These are phyloP conservation scores for Penicillium egyptiacum DNA, from an alignment of 495 filamentous ascomycete species.

Conservation along the genomic window DNA sequence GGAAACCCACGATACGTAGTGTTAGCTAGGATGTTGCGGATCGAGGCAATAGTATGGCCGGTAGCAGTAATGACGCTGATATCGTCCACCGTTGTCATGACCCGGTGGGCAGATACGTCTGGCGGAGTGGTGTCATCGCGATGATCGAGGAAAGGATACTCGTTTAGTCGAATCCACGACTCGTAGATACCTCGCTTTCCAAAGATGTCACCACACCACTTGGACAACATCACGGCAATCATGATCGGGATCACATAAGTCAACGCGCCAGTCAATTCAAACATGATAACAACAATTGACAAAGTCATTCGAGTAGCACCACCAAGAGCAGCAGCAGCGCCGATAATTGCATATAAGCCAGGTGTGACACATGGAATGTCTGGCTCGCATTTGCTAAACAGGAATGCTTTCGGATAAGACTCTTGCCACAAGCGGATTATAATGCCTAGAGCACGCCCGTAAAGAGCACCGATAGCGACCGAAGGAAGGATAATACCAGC, in stretches of 20 bases:
- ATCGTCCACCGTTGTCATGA: slow-evolving; percentile 93
- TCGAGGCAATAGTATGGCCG: slow-evolving; percentile 78
- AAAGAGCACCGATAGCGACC: slow-evolving; percentile 93
- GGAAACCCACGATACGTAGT: slow-evolving; percentile 91
- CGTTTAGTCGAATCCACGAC: slow-evolving; percentile 93
- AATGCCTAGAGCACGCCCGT: slow-evolving; percentile 88
- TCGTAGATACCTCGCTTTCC: slow-evolving; percentile 95
- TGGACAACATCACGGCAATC: slow-evolving; percentile 98
- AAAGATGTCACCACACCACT: slow-evolving; percentile 98
- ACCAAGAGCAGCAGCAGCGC: slow-evolving; percentile 91
- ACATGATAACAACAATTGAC: slow-evolving; percentile 99
- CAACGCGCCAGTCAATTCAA: slow-evolving; percentile 92
- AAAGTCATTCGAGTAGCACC: slow-evolving; percentile 96
- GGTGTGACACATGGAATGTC: slow-evolving; percentile 91
- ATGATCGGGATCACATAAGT: slow-evolving; percentile 98
- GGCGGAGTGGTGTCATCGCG: slow-evolving; percentile 79
- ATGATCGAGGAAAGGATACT: slow-evolving; percentile 95
- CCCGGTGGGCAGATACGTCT: slow-evolving; percentile 76
- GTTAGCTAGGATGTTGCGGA: slow-evolving; percentile 64
- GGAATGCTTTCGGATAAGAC: slow-evolving; percentile 69
- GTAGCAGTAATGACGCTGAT: slow-evolving; percentile 78
- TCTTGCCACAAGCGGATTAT: slow-evolving; percentile 86
- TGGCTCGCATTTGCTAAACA: slow-evolving; percentile 79
- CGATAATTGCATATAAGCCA: slow-evolving; percentile 94
- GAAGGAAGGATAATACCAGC: slow-evolving; percentile 95